phyloP scores from a whole-genome alignment of 1,284 basidiomycete species.

The Schizopora paradoxa region DNA sequence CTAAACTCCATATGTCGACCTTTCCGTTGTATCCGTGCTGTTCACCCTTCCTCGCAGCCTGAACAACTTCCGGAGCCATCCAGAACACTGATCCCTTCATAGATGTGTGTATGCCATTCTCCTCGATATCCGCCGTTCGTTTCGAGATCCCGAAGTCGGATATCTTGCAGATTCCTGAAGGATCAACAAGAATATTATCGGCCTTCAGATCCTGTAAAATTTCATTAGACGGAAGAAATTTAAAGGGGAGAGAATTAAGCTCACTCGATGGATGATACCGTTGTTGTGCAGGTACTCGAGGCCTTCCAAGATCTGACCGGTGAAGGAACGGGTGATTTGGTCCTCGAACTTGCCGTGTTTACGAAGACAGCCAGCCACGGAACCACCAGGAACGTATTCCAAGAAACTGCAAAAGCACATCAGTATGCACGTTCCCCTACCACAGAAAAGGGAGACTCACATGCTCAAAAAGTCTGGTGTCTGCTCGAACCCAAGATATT shows the following conservation, averaged over 20 bases:
- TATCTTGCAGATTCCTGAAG: conserved; percentile 92
- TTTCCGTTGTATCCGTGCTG: conserved; percentile 82
- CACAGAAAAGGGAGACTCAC: conserved; percentile 43
- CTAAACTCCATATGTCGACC: conserved; percentile 97
- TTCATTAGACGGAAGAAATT: conserved; percentile 3
- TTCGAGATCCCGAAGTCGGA: conserved; percentile 98
- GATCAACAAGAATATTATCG: conserved; percentile 97
- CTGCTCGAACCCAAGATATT: conserved; percentile 97
- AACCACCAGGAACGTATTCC: conserved; percentile 97
- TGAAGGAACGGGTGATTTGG: conserved; percentile 89
- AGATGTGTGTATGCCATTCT: conserved; percentile 75
- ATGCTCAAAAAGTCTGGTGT: conserved; percentile 89
- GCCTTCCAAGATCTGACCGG: conserved; percentile 87
- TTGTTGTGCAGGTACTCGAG: conserved; percentile 90
- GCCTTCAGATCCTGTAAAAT: conserved; percentile 83
- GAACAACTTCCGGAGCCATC: conserved; percentile 98
- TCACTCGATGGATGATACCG: conserved; percentile 87
- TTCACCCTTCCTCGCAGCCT: conserved; percentile 63
- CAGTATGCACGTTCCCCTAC: neutral
- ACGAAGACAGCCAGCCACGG: conserved; percentile 87
- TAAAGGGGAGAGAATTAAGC: conserved; percentile 22
- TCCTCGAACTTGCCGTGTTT: conserved; percentile 94
- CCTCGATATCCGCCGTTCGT: conserved; percentile 80
- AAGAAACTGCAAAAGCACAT: conserved; percentile 63
- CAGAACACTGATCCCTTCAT: conserved; percentile 98